phyloP scores from a whole-genome alignment of 2,329 filamentous ascomycete species.

The Pseudohalonectria lignicola region DNA sequence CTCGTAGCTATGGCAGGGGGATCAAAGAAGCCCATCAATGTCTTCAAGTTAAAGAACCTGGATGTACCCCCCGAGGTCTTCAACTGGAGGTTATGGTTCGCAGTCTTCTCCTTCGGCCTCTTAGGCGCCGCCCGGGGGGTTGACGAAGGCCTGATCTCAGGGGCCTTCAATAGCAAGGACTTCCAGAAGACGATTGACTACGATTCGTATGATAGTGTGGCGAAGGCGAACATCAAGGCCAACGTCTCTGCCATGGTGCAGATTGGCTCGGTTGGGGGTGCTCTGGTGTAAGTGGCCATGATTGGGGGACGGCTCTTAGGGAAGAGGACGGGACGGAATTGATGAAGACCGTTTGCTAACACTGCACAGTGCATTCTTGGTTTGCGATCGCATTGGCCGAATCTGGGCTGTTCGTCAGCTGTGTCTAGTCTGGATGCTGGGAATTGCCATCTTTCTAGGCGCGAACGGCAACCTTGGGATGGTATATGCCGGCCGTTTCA shows the following conservation, averaged over 20 bases:
- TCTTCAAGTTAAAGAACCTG: conserved; percentile 54
- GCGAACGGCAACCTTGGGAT: conserved; percentile 36
- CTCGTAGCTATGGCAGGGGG: conserved; percentile 3
- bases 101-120: conserved; percentile 61
- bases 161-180: conserved; percentile 55
- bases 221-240: conserved; percentile 57
- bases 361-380: conserved; percentile 37
- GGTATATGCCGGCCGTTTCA: conserved; percentile 54
- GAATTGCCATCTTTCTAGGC: conserved; percentile 47
- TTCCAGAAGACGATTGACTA: conserved; percentile 52
- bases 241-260: conserved; percentile 79
- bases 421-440: conserved; percentile 44
- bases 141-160: conserved; percentile 71
- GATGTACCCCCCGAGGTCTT: conserved; percentile 59
- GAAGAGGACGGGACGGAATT: no score
- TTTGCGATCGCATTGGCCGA: conserved; percentile 51
- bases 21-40: conserved; percentile 41
- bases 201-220: conserved; percentile 34
- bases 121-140: conserved; percentile 68
- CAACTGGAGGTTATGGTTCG: conserved; percentile 72
- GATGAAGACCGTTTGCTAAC: not conserved
- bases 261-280: conserved; percentile 60
- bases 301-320: no score
- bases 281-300: conserved; percentile 23
- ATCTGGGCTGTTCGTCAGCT: conserved; percentile 50